Conservation (phyloP, 495 filamentous ascomycete species). For the Neurospora sp. region DNA sequence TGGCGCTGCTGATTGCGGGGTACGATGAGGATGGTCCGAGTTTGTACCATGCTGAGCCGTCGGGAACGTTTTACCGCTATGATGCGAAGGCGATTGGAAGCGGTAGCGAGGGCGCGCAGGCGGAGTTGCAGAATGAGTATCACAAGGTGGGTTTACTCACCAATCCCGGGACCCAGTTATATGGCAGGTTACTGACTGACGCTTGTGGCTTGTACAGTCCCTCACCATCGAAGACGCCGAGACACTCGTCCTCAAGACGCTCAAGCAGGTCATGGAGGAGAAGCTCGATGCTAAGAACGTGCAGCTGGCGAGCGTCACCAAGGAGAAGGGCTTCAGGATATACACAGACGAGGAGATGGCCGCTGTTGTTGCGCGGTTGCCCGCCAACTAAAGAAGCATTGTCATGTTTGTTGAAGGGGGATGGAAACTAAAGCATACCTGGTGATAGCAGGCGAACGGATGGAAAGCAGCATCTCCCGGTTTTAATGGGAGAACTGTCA, state of each 20-base stretch:
- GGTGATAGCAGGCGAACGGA: not conserved
- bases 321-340: conserved; percentile 94
- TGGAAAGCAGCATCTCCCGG: not conserved
- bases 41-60: conserved; percentile 96
- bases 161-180: not conserved
- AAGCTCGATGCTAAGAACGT: conserved; percentile 98
- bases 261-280: conserved; percentile 99
- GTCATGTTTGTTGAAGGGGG: not conserved
- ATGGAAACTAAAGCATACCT: not conserved
- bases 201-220: conserved; percentile 37
- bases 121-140: conserved; percentile 95
- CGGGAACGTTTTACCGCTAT: conserved; percentile 96
- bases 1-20: conserved; percentile 91
- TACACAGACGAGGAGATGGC: conserved; percentile 97
- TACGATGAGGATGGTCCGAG: conserved; percentile 96
- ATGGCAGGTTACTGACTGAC: conserved; percentile 11
- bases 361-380: conserved; percentile 66
- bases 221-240: conserved; percentile 89
- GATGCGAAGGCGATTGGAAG: conserved; percentile 98
- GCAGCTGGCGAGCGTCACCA: conserved; percentile 94
- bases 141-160: conserved; percentile 52
- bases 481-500: not conserved
- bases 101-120: conserved; percentile 92
- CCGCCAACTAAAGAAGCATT: conserved; percentile 35
- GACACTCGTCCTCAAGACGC: conserved; percentile 87